Evolutionary conservation across 2,329 filamentous ascomycete species (phyloP), one percentile per base, ranked within the genome.

Genomic region (Aspergillus transmontanensis): DNA sequence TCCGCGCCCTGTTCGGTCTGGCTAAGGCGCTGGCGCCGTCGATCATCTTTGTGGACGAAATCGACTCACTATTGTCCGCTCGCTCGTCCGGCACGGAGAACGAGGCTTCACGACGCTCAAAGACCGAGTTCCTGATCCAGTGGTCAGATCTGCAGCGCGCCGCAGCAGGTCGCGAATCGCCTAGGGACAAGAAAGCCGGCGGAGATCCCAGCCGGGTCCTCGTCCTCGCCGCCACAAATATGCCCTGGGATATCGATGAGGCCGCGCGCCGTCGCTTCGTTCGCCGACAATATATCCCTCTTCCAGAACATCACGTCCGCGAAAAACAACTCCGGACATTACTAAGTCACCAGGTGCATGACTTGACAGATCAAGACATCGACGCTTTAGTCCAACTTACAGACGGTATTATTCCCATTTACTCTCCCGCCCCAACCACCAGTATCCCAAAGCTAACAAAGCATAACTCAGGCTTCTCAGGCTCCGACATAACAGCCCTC

Each of bases 1-100:
- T 99, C 2, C 88, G 93, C 41, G 95, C 95, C 4, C 83, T 99
- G 0, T 99, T 99, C 75, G 87, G 88, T 0, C 82, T 98, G n/a
- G 94, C 95, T 6, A 96, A 96, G 76, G 85, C 88, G 41, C 84
- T 98, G 51, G 93, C 95, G 0, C 95, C 95, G 0, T 95, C 91
- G 65, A 98, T 99, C 75, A 98, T 99, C 63, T 99, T 99, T 70
- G 93, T 99, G 5, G 95, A 99, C 72, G 95, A 99, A 76, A 99
- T 99, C 66, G 95, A 99, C 76, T 97, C 94, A 0, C 82, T 99
- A 0, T 84, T 99, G 0, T 96, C 93, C 0, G 88, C 93, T 19
- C 85, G 95, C 58, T 92, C 92, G 0, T 89, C 89, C 1, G 76
- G 77, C 3, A 90, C 92, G 1, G 95, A 98, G 73, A 92, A 98